Conservation (phyloP, 202 grass and related monocot species). For the Elaeis oleifera region DNA sequence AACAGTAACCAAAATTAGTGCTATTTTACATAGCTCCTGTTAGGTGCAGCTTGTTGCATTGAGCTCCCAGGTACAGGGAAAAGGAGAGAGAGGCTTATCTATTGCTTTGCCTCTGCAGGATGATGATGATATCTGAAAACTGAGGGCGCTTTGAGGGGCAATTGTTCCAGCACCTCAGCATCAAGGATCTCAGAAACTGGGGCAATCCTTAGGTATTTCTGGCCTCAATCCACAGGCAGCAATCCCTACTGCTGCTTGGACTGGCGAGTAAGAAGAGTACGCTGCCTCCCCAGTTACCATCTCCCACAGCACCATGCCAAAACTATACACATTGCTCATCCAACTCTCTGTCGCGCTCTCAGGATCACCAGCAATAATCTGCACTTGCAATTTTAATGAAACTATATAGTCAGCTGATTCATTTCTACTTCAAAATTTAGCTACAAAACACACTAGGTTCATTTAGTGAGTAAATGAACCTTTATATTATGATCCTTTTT, state of each 20-base stretch:
- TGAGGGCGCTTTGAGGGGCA: slow-evolving; percentile 69
- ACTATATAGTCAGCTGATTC: slow-evolving; percentile 2
- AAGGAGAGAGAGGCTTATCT: slow-evolving; percentile 33
- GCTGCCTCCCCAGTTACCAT: slow-evolving; percentile 87
- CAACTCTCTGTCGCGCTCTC: slow-evolving; percentile 80
- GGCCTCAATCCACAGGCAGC: slow-evolving; percentile 83
- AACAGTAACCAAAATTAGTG: too few species aligned
- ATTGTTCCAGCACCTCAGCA: slow-evolving; percentile 87
- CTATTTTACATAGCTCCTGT: too few species aligned
- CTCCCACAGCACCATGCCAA: slow-evolving; percentile 93
- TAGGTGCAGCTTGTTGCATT: too few species aligned
- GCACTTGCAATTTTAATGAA: not conserved
- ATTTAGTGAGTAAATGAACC: too few species aligned
- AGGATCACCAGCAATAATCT: slow-evolving; percentile 93
- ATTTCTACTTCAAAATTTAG: not conserved
- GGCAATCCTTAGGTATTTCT: slow-evolving; percentile 79
- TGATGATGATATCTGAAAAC: slow-evolving; percentile 71
- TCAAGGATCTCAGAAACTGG: slow-evolving; percentile 63
- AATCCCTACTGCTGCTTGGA: slow-evolving; percentile 92
- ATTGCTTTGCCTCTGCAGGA: slow-evolving; percentile 68
- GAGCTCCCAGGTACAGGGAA: not conserved
- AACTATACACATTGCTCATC: slow-evolving; percentile 99
- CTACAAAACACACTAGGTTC: too few species aligned
- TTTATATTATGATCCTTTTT: too few species aligned
- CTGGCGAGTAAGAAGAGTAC: slow-evolving; percentile 87